Conservation (phyloP, 352 stramenopile genomes). For the Paralagenidium karlingii region DNA sequence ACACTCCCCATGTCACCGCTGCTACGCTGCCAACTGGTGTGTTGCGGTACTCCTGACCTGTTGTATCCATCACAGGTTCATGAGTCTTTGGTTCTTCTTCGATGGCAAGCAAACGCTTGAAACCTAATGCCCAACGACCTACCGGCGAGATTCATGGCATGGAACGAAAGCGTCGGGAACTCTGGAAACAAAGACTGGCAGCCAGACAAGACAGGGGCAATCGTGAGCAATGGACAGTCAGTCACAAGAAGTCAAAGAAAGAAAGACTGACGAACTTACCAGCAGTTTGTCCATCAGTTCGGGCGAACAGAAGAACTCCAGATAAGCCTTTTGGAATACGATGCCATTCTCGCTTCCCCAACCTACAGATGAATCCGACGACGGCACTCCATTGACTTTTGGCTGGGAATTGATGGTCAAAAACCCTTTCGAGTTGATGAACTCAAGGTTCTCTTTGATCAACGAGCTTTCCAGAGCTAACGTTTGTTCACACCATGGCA, state of each 20-base stretch:
- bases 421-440: conserved; percentile 84
- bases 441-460: conserved; percentile 76
- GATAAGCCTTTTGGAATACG: conserved; percentile 98
- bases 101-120: too few relatives aligned
- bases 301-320: conserved; percentile 95
- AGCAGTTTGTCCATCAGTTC: conserved; percentile 52
- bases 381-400: conserved; percentile 84
- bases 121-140: too few relatives aligned
- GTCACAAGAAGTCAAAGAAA: too few relatives aligned
- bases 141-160: conserved; percentile 56
- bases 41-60: conserved; percentile 62
- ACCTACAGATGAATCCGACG: conserved; percentile 84
- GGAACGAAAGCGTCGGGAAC: conserved; percentile 68
- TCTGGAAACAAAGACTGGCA: too few relatives aligned
- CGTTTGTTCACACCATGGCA: conserved; percentile 95
- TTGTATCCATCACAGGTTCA: too few relatives aligned
- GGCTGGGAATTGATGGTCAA: conserved; percentile 95
- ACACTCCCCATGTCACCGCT: conserved; percentile 96
- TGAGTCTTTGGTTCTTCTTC: neutral
- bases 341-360: conserved; percentile 92
- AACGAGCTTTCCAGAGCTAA: conserved; percentile 87
- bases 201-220: neutral
- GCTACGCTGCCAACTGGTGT: conserved; percentile 79
- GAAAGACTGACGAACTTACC: too few relatives aligned
- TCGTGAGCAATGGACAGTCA: neutral